Base-by-base conservation (phyloP, 441 rosid species). In the Populus tomentosa region DNA sequence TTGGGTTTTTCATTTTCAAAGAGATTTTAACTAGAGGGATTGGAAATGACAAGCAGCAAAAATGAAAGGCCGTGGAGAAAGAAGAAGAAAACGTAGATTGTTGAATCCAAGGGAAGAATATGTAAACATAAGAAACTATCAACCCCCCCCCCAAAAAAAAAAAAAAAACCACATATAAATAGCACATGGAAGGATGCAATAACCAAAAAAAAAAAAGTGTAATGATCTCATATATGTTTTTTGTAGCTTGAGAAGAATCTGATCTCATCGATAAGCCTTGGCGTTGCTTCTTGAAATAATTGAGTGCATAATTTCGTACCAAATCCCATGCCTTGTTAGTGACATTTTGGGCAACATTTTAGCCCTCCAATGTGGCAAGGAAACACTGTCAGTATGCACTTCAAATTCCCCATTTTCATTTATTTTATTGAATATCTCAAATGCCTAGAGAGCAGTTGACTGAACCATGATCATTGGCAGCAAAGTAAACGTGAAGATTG, bases 261-360 rank as follows among this genome's bases (percentile, higher is more conserved):
- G 33, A 32, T 32, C 33, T 32, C 33, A 32, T 32, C 33, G 5
- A 32, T 32, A 32, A 4, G 5, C 33, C 33, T 4, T 32, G 33
- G 33, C 33, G 33, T 32, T 32, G 33, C 33, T 32, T 32, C 33
- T 32, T 38, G 11, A 42, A 42, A 10, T 42, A 42, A 10, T 42
- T 42, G 50, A 93, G 84, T 92, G 92, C 84, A 90, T 88, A 71
- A 87, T 90, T 84, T 92, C 98, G 62, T 86, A 88, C 95, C 93
- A 88, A 36, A 90, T 89, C 13, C 93, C 93, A 24, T 89, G 94
- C 95, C 98, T 32, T 32, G 33, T 32, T 32, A 32, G 33, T 32
- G 33, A 5, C 33, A 92, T 1, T 69, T 84, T 77, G 32, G 86
- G 82, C 28, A 89, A 85, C 82, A 23, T 69, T 76, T 90, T 90